These are phyloP conservation scores for Agrocybe praecox DNA, from an alignment of 768 basidiomycete genomes.

Conservation along the genomic window DNA sequence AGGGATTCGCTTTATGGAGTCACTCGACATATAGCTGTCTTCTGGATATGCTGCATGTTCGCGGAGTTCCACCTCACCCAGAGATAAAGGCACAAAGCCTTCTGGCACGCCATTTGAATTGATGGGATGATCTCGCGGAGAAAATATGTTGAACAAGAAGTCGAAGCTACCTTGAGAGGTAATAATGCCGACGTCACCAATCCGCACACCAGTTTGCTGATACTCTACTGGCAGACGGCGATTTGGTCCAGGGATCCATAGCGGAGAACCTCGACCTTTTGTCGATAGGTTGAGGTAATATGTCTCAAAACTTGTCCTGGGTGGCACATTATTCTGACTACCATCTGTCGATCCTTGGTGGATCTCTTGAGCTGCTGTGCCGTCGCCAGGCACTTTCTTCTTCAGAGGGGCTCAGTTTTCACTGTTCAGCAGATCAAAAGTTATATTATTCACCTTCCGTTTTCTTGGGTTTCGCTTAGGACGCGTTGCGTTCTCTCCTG, in stretches of 20 bases:
- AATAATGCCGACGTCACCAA: slow-evolving; percentile 41
- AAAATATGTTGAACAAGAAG: slow-evolving; percentile 23
- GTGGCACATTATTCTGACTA: neutral
- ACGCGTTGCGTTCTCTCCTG: neutral
- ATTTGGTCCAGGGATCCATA: slow-evolving; percentile 35
- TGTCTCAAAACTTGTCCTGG: slow-evolving; percentile 1
- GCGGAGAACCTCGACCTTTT: slow-evolving; percentile 29
- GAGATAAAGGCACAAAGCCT: slow-evolving; percentile 9
- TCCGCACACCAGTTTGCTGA: slow-evolving; percentile 23
- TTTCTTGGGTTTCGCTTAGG: neutral
- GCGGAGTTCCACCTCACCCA: slow-evolving; percentile 3
- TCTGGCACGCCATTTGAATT: slow-evolving; percentile 8
- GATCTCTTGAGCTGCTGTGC: neutral
- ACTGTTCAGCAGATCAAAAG: neutral
- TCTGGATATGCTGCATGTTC: slow-evolving; percentile 8
- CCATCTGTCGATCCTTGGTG: neutral
- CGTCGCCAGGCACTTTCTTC: no score
- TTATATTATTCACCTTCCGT: neutral
- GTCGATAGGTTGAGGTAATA: slow-evolving; percentile 13
- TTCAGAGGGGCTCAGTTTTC: no score
- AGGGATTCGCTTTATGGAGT: neutral
- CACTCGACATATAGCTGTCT: slow-evolving; percentile 9
- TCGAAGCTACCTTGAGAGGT: slow-evolving; percentile 33
- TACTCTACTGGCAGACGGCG: slow-evolving; percentile 23
- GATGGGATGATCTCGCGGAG: slow-evolving; percentile 8